phyloP scores from a whole-genome alignment of 495 filamentous ascomycete species.

The Penicillium turbatum region DNA sequence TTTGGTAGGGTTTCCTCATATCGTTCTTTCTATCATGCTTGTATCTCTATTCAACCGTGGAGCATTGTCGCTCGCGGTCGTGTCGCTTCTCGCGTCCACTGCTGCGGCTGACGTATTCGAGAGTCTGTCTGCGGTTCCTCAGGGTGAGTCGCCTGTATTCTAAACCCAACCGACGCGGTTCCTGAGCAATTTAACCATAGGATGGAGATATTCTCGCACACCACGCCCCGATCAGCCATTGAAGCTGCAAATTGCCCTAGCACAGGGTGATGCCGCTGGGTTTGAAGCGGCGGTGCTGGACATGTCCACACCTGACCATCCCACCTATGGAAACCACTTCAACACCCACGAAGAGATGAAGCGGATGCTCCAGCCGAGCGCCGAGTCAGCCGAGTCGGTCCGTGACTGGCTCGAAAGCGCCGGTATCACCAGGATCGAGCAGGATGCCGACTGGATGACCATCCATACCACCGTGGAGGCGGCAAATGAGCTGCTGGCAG shows the following conservation, averaged over 20 bases:
- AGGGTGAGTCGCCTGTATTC: constrained; percentile 27
- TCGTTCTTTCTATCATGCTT: constrained; percentile 24
- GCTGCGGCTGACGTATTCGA: constrained; percentile 38
- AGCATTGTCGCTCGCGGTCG: constrained; percentile 39
- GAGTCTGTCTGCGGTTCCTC: constrained; percentile 30
- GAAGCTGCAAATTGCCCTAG: constrained; percentile 46
- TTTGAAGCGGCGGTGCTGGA: constrained; percentile 60
- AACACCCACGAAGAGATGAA: constrained; percentile 49
- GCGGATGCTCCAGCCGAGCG: constrained; percentile 47
- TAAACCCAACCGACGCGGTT: neutral
- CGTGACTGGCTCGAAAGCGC: constrained; percentile 46
- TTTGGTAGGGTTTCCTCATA: constrained; percentile 1
- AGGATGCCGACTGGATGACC: constrained; percentile 60
- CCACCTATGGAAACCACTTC: constrained; percentile 59
- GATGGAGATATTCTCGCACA: constrained; percentile 35
- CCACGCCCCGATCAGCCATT: constrained; percentile 32
- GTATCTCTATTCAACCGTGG: constrained; percentile 26
- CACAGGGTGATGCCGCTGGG: constrained; percentile 51
- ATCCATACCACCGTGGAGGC: constrained; percentile 50
- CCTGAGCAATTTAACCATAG: constrained; percentile 15
- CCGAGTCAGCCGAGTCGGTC: constrained; percentile 39
- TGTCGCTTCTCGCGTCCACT: constrained; percentile 37
- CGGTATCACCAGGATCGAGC: constrained; percentile 45
- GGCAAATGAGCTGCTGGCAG: constrained; percentile 52
- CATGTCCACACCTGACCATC: constrained; percentile 55